Evolutionary conservation across 2,329 filamentous ascomycete genomes (phyloP).

Genomic region (Sporothrix phasma): DNA sequence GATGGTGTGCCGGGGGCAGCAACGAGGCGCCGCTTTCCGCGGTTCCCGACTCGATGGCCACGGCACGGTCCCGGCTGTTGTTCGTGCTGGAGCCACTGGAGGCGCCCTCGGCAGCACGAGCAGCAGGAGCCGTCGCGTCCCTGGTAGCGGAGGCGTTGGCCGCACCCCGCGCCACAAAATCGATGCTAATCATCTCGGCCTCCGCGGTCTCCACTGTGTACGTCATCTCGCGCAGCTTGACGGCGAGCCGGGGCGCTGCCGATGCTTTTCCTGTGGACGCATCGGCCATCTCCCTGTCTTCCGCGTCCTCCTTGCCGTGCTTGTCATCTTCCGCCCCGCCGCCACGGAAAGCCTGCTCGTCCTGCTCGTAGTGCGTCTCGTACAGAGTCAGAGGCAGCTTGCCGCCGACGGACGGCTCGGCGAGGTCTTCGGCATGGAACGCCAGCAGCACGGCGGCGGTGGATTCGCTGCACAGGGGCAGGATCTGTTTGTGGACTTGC

Average conservation of each 20-base stretch:
- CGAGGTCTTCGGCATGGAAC: slow-evolving; percentile 61
- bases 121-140: not conserved
- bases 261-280: not conserved
- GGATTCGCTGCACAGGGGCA: slow-evolving; percentile 68
- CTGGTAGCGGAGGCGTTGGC: slow-evolving; percentile 61
- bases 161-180: slow-evolving; percentile 78
- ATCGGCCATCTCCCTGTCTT: slow-evolving; percentile 59
- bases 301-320: no score
- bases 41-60: slow-evolving; percentile 17
- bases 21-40: slow-evolving; percentile 35
- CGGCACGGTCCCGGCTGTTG: slow-evolving; percentile 17
- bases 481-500: slow-evolving; percentile 67
- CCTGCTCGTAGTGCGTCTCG: slow-evolving; percentile 70
- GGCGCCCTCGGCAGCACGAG: not conserved
- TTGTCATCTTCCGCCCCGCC: not conserved
- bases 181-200: slow-evolving; percentile 95
- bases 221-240: slow-evolving; percentile 72
- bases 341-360: slow-evolving; percentile 26
- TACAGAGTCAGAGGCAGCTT: slow-evolving; percentile 87
- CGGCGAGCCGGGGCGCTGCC: slow-evolving; percentile 41
- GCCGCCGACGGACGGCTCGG: slow-evolving; percentile 52
- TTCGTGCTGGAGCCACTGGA: not conserved
- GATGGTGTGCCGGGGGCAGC: slow-evolving; percentile 18
- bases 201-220: slow-evolving; percentile 90
- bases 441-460: slow-evolving; percentile 76